Evolutionary conservation across 345 rosid species (phyloP), one percentile per base, ranked within the genome.

Genomic region (Conringia planisiliqua): DNA sequence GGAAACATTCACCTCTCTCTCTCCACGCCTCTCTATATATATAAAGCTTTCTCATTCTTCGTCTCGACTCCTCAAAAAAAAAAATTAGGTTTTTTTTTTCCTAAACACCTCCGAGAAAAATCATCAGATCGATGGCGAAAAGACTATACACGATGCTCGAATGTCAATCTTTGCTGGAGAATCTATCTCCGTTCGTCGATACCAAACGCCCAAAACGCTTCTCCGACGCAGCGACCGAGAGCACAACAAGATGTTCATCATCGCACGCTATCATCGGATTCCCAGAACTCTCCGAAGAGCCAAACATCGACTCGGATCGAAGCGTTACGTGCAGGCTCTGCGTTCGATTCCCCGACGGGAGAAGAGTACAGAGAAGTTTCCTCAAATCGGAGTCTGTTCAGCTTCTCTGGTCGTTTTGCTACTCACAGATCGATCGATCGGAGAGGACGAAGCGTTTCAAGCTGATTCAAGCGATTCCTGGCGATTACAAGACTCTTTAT

Each of bases 391-490:
- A 95, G 54, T 86, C 92, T 1, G 82, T 92, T 62, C 96, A 88
- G 93, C 85, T 95, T 65, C 82, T 92, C 4, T 95, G 98, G 96
- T 92, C 97, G 60, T 95, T 86, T 77, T 92, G 97, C 72, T 65
- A 68, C 58, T 81, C 97, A 3, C 85, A 78, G 63, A 82, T 95
- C 18, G 87, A 82, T 43, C 86, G 85, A 62, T 83, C 85, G 3
- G 83, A 78, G 75, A 72, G 78, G 24, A 88, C 76, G 22, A 90
- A 80, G 83, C 81, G 79, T 10, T 92, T 92, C 72, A 87, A 90
- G 58, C 69, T 95, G 81, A 80, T 91, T 13, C 90, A 86, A 33
- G 92, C 92, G 13, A 81, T 89, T 62, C 98, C 96, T 14, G 98
- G 98, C 57, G 83, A 89, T 6, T 79, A 85, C 4, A 89, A 82